phyloP scores from a whole-genome alignment of 495 filamentous ascomycete species.

The Trichocladium antarcticum region DNA sequence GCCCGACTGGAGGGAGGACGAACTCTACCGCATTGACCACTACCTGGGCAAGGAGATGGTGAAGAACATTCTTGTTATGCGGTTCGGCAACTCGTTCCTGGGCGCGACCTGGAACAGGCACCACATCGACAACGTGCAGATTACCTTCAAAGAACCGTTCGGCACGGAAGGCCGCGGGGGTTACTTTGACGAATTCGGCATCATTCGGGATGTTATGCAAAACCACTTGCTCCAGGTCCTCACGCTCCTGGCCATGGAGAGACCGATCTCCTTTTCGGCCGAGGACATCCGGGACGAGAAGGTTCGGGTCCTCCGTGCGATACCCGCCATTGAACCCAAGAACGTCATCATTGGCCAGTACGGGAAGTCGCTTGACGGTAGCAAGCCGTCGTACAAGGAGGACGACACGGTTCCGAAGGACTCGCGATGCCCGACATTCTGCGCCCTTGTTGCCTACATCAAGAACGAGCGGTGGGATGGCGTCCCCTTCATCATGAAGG shows the following conservation, averaged over 20 bases:
- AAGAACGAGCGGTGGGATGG: constrained; percentile 99
- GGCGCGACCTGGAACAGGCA: constrained; percentile 98
- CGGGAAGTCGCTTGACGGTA: constrained; percentile 89
- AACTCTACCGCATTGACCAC: constrained; percentile 99
- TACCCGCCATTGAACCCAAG: constrained; percentile 95
- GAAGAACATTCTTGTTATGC: constrained; percentile 96
- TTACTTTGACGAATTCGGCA: constrained; percentile 99
- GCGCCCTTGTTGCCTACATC: constrained; percentile 91
- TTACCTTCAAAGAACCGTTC: constrained; percentile 99
- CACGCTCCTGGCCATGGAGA: constrained; percentile 95
- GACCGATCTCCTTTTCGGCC: constrained; percentile 93
- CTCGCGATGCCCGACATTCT: constrained; percentile 95
- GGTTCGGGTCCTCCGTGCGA: constrained; percentile 87
- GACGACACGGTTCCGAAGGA: constrained; percentile 98
- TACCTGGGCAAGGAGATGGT: constrained; percentile 99
- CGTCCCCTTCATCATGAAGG: constrained; percentile 98
- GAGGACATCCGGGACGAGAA: constrained; percentile 99
- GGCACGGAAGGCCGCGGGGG: constrained; percentile 98
- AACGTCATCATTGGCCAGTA: constrained; percentile 99
- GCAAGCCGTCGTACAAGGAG: constrained; percentile 96
- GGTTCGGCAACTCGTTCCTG: constrained; percentile 99
- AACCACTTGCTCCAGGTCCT: constrained; percentile 94
- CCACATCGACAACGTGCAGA: constrained; percentile 98
- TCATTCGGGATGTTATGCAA: constrained; percentile 98
- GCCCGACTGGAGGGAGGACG: constrained; percentile 98